Base-by-base conservation (phyloP, 2,329 filamentous ascomycete species). In the Ophiostoma ulmi region DNA sequence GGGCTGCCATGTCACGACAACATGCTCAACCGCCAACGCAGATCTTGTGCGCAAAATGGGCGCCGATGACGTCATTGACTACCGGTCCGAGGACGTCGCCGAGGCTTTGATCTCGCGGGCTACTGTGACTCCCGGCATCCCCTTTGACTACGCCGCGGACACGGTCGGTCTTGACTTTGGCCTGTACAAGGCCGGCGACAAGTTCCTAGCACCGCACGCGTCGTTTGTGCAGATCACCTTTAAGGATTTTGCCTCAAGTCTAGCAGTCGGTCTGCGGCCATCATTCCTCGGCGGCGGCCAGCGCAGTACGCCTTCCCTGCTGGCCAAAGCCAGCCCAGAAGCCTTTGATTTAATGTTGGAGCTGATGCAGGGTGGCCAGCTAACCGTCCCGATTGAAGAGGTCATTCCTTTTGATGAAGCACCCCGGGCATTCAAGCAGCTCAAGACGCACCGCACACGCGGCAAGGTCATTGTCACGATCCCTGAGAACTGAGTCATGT, bases 11-110 rank as follows among this genome's bases (percentile, higher is more conserved):
- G 78, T 80, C n/a, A 78, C 77, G 4, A 75, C 78, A 10, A 76
- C 78, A 3, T 79, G 78, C 65, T 81, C 80, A 14, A 76, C 76
- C 14, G 70, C 35, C 4, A 81, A 82, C 71, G 73, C 72, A 11
- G 73, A 76, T n/a, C 77, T 81, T 17, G 77, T 80, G 61, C 73
- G 70, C 8, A 39, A 65, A 11, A 31, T 82, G 7, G 80, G 80
- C 4, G 81, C 79, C 3, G 77, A 80, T 70, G 77, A 79, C 64
- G 75, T 78, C 1, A 74, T 81, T 38, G 79, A 82, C 74, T 82
- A 82, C 72, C 72, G 67, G 48, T 68, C 70, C 13, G 69, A 67
- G 1, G 69, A 75, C 55, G 48, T 77, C 1, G 7, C 75, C 4
- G 65, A 69, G 0, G 68, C 70, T 6, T 70, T 79, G 8, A 65